Evolutionary conservation across 371 early-diverging fungal genomes (phyloP), one percentile per base, ranked within the genome.

Genomic region (Actinomortierella wolfii): DNA sequence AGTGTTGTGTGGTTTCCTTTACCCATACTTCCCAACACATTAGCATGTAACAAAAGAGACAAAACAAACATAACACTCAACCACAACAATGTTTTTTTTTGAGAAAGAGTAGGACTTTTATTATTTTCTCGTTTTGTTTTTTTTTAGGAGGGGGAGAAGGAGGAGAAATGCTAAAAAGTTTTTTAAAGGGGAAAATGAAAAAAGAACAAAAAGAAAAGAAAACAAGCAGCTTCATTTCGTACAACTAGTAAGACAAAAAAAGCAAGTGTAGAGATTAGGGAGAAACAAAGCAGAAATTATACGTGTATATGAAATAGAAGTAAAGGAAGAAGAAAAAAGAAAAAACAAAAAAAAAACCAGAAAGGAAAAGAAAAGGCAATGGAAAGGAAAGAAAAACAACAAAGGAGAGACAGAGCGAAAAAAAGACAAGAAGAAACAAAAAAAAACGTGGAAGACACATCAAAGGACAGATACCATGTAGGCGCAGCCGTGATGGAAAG

Each of bases 401-500:
- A 56, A n/a, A 28, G 56, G 48, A 29, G 23, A 21, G 21, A 56
- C 39, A 56, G 20, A 39, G 15, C 29, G 56, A 15, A 17, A 43
- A 18, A 17, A 26, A n/a, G 28, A 23, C 24, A 17, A 55, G 17
- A 2, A 2, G 15, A 42, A 45, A 29, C 34, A 21, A 53, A 55
- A 43, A 28, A 46, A 26, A 46, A 24, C 15, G 15, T 29, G 24
- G 11, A 29, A 29, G n/a, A 28, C 23, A 46, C 47, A 41, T 23
- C 34, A 13, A 41, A 23, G 21, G 34, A 44, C 23, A 18, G 18
- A 21, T 17, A n/a, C n/a, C n/a, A n/a, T n/a, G n/a, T n/a, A n/a
- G n/a, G n/a, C n/a, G n/a, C n/a, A n/a, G n/a, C n/a, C 4, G 40
- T 1, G 25, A 57, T 23, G 15, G 14, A 51, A 43, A 25, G 24